Evolutionary conservation across 352 stramenopile genomes (phyloP).

Genomic region (Phytophthora quininea): DNA sequence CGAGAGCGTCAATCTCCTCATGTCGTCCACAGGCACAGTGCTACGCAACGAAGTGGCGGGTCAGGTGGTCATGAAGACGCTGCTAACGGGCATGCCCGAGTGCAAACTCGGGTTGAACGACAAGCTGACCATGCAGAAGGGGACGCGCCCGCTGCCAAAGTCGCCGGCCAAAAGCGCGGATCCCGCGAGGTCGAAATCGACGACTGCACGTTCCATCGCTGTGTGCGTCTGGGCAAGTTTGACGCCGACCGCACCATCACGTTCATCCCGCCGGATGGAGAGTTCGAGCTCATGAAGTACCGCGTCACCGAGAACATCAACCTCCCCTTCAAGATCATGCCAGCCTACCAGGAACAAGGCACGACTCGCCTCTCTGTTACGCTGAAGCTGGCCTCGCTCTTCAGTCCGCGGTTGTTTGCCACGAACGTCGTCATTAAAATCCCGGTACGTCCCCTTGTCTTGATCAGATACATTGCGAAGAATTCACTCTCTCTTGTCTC

Average conservation of each 20-base stretch:
- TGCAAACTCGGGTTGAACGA: slow-evolving; percentile 99
- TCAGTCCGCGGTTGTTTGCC: slow-evolving; percentile 96
- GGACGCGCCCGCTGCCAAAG: slow-evolving; percentile 50
- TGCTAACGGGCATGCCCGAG: slow-evolving; percentile 98
- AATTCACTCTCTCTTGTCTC: too few relatives aligned
- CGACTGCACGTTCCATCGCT: slow-evolving; percentile 99
- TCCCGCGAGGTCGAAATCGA: slow-evolving; percentile 93
- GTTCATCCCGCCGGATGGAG: slow-evolving; percentile 98
- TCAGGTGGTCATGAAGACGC: slow-evolving; percentile 97
- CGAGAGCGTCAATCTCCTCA: slow-evolving; percentile 97
- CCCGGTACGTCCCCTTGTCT: slow-evolving; percentile 43
- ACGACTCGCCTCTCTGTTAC: slow-evolving; percentile 80
- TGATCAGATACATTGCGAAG: not conserved
- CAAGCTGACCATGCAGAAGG: slow-evolving; percentile 99
- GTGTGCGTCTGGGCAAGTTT: slow-evolving; percentile 97
- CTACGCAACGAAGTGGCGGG: slow-evolving; percentile 96
- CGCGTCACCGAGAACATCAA: slow-evolving; percentile 98
- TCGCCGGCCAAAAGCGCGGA: slow-evolving; percentile 72
- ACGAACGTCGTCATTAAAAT: slow-evolving; percentile 98
- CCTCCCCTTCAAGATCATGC: slow-evolving; percentile 98
- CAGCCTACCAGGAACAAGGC: slow-evolving; percentile 95
- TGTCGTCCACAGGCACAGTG: slow-evolving; percentile 93
- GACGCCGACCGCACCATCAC: slow-evolving; percentile 97
- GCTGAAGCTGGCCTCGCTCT: slow-evolving; percentile 92
- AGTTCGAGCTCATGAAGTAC: slow-evolving; percentile 99